Evolutionary conservation across 345 rosid genomes (phyloP).

Genomic region (Brassica nigra): DNA sequence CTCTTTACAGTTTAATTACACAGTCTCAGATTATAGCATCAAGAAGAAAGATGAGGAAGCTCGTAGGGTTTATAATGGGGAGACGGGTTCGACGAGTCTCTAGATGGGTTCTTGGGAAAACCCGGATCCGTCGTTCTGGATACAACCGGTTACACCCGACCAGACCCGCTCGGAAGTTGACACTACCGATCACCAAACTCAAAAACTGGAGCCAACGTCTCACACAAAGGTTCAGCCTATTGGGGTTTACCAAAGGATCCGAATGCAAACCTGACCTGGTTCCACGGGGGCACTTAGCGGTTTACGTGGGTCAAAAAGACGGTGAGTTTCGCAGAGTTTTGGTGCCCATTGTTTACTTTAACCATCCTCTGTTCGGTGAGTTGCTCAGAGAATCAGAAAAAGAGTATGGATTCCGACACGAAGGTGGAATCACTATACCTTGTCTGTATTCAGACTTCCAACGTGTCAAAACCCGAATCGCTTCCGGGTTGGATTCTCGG

Average conservation of each 20-base stretch:
- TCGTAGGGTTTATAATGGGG: constrained; percentile 67
- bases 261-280: constrained; percentile 48
- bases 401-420: constrained; percentile 79
- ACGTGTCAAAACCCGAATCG: constrained; percentile 71
- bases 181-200: constrained; percentile 51
- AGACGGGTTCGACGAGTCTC: constrained; percentile 54
- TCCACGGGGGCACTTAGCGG: constrained; percentile 81
- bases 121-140: constrained; percentile 33
- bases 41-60: constrained; percentile 47
- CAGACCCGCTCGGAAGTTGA: constrained; percentile 19
- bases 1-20: background rate
- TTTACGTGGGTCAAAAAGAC: constrained; percentile 79
- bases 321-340: constrained; percentile 71
- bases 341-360: constrained; percentile 85
- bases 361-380: constrained; percentile 89
- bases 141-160: constrained; percentile 38
- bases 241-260: constrained; percentile 43
- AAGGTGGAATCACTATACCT: constrained; percentile 90
- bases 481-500: constrained; percentile 51
- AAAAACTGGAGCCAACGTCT: constrained; percentile 65
- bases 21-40: background rate
- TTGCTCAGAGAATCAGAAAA: constrained; percentile 71
- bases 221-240: constrained; percentile 49
- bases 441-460: constrained; percentile 85
- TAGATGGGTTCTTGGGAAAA: constrained; percentile 48